Base-by-base conservation (phyloP, 441 rosid species). In the Corymbia calophylla region DNA sequence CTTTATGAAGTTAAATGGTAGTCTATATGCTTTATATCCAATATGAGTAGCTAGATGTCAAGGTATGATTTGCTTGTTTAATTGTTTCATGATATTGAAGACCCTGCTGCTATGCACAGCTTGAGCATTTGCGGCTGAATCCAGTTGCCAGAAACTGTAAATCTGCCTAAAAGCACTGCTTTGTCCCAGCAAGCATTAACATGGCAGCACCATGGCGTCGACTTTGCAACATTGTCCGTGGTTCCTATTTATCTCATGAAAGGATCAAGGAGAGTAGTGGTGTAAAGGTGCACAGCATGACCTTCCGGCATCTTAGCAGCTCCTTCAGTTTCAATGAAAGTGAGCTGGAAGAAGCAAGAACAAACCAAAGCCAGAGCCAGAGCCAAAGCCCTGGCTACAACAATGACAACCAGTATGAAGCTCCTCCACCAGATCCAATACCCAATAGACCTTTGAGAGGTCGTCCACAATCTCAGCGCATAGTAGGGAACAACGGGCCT, bases 371-470 rank as follows among this genome's bases (percentile, higher is more conserved):
- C 81, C 81, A 35, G 81, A 35, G 81, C 81, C 81, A 44, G 15
- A 70, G 81, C 27, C 27, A 35, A 35, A 70, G 82, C 82, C n/a
- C 29, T 39, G 82, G 49, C 49, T 21, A 39, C 82, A 73, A 39
- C 82, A 73, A 73, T 11, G 82, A 73, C 82, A 21, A 73, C 15
- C 49, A 9, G 29, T 21, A 39, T 73, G 29, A 73, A 73, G 17
- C 82, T 39, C 17, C 82, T 86, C 97, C 96, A 16, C 96, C 96
- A 10, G 92, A 96, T 4, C 98, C 95, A 49, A 91, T 95, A 66
- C 96, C 98, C 53, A 93, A 95, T 84, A 95, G 97, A 89, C 96
- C 97, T 84, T 90, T 94, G 87, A 94, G 96, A 91, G 95, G 96
- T 32, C 93, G 25, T 86, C 73, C 85, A 87, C 88, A 80, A 87